These are phyloP conservation scores for Colletotrichum sp. DNA, from an alignment of 2,329 filamentous ascomycete species.

Conservation along the genomic window DNA sequence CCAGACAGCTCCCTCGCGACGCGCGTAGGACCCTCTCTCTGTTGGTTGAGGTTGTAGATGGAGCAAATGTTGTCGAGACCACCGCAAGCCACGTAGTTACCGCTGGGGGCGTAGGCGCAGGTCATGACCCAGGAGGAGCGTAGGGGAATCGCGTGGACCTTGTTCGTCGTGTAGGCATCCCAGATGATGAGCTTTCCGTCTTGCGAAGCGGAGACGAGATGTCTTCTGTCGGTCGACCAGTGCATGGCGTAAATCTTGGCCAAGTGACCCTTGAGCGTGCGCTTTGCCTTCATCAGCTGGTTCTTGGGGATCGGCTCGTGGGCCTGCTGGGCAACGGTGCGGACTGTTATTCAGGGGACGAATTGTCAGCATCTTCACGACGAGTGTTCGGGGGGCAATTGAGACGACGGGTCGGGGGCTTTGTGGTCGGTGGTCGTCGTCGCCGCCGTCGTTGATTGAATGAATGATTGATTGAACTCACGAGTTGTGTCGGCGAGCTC, in stretches of 20 bases:
- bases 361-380: slow-evolving; percentile 24
- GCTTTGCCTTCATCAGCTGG: slow-evolving; percentile 94
- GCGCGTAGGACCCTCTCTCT: slow-evolving; percentile 93
- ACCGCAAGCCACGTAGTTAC: slow-evolving; percentile 98
- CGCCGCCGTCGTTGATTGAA: not conserved
- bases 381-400: slow-evolving; percentile 1
- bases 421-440: not conserved
- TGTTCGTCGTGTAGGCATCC: slow-evolving; percentile 99
- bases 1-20: slow-evolving; percentile 95
- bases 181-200: slow-evolving; percentile 99
- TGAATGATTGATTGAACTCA: slow-evolving; percentile 59
- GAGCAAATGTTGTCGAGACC: slow-evolving; percentile 99
- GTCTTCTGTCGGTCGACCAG: slow-evolving; percentile 97
- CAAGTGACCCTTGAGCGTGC: slow-evolving; percentile 95
- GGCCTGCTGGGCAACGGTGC: slow-evolving; percentile 88
- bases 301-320: slow-evolving; percentile 92
- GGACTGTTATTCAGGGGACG: slow-evolving; percentile 61
- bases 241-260: slow-evolving; percentile 99
- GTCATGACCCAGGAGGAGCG: slow-evolving; percentile 99
- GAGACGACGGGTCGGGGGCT: not conserved
- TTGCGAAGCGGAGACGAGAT: slow-evolving; percentile 96
- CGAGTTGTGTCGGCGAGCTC: slow-evolving; percentile 96
- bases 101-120: slow-evolving; percentile 96
- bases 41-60: slow-evolving; percentile 97
- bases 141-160: slow-evolving; percentile 97